A percentile compares a stretch with the other conserved stretches of the same genome.
These are phyloP conservation scores for Trichoderma guizhouense DNA, from an alignment of 2,329 filamentous ascomycete species.

Conservation along the genomic window DNA sequence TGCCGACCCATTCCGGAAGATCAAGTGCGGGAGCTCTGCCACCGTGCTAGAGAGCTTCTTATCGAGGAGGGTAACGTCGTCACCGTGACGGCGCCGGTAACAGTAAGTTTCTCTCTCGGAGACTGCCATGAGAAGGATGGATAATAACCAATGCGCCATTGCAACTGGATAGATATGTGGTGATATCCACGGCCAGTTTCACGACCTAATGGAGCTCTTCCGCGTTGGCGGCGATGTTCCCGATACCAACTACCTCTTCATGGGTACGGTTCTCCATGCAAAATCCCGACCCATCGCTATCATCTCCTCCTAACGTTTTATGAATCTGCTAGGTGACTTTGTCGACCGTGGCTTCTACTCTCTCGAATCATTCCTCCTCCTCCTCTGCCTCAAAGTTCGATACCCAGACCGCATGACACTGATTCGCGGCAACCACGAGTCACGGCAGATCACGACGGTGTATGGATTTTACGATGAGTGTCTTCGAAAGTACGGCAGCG, in stretches of 20 bases:
- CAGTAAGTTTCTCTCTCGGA: constrained; percentile 52
- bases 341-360: constrained; percentile 98
- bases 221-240: constrained; percentile 89
- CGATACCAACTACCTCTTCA: constrained; percentile 95
- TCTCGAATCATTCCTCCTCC: constrained; percentile 90
- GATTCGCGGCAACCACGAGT: constrained; percentile 94
- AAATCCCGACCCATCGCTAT: background rate
- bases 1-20: constrained; percentile 94
- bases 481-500: constrained; percentile 89
- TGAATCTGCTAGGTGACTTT: constrained; percentile 96
- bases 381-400: constrained; percentile 93
- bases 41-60: constrained; percentile 91
- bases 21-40: constrained; percentile 93
- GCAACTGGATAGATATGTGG: constrained; percentile 69
- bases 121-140: background rate
- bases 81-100: constrained; percentile 89
- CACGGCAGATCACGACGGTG: constrained; percentile 92
- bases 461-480: constrained; percentile 99
- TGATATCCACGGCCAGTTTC: constrained; percentile 95
- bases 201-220: constrained; percentile 95
- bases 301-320: background rate
- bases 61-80: constrained; percentile 98
- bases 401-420: constrained; percentile 97
- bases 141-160: constrained; percentile 8
- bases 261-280: constrained; percentile 60